A percentile compares a stretch with the other conserved stretches of the same genome.
Evolutionary conservation across 2,329 filamentous ascomycete genomes (phyloP).

Genomic region (Pseudonectria buxi): DNA sequence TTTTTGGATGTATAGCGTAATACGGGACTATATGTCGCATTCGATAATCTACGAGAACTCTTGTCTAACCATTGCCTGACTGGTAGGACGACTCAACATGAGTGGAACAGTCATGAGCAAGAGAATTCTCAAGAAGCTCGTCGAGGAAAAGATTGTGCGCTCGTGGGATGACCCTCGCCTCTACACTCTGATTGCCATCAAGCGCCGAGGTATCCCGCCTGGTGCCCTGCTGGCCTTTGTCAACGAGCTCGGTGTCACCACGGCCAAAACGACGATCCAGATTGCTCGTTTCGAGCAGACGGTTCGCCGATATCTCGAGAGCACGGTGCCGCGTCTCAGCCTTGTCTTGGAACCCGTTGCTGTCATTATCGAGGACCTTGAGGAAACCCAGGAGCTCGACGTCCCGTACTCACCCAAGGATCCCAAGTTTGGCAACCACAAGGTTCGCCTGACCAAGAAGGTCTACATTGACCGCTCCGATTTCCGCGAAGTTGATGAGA

Average conservation of each 20-base stretch:
- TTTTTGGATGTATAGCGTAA: no score
- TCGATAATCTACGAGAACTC: no score
- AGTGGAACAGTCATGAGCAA: constrained; percentile 84
- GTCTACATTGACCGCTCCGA: constrained; percentile 82
- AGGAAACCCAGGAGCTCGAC: constrained; percentile 50
- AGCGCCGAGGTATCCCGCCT: constrained; percentile 78
- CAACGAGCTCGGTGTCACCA: constrained; percentile 86
- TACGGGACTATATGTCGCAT: no score
- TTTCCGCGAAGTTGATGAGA: constrained; percentile 67
- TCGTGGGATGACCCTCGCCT: constrained; percentile 89
- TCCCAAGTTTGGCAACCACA: constrained; percentile 56
- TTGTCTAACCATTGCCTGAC: no score
- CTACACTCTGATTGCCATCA: constrained; percentile 78
- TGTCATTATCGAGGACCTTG: constrained; percentile 73
- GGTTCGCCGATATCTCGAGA: constrained; percentile 79
- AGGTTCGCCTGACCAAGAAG: constrained; percentile 60
- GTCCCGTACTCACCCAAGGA: constrained; percentile 81
- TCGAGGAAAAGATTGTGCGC: constrained; percentile 69
- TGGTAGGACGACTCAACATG: constrained; percentile 49
- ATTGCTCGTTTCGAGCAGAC: constrained; percentile 77
- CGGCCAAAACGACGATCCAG: constrained; percentile 71
- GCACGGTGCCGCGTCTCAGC: constrained; percentile 82
- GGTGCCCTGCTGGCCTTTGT: constrained; percentile 85
- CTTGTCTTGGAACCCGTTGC: constrained; percentile 80
- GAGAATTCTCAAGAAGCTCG: constrained; percentile 72